These are phyloP conservation scores for Clathrospora elynae DNA, from an alignment of 2,329 filamentous ascomycete genomes.

Conservation along the genomic window DNA sequence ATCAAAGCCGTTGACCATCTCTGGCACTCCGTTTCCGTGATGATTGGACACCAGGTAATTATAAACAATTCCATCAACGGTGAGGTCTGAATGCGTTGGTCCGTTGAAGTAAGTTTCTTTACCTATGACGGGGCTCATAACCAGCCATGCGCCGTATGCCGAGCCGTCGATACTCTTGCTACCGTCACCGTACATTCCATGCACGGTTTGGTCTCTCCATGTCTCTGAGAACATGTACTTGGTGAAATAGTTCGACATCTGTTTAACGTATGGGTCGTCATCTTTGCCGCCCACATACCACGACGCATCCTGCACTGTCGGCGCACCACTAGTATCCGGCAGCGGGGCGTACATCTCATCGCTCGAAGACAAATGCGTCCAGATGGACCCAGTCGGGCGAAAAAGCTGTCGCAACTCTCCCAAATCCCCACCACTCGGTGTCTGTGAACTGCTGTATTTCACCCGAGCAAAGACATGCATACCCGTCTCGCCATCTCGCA, in stretches of 20 bases:
- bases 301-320: conserved; percentile 66
- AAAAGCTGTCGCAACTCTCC: conserved; percentile 68
- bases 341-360: conserved; percentile 60
- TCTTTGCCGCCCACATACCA: conserved; percentile 64
- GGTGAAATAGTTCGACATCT: conserved; percentile 66
- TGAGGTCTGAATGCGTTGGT: conserved; percentile 65
- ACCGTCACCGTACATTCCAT: conserved; percentile 61
- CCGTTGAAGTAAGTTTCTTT: conserved; percentile 68
- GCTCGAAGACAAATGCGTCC: conserved; percentile 66
- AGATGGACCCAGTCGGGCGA: conserved; percentile 63
- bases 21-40: conserved; percentile 66
- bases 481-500: conserved; percentile 66
- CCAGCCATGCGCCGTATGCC: conserved; percentile 65
- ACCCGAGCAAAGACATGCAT: conserved; percentile 66
- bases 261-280: conserved; percentile 60
- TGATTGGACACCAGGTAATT: conserved; percentile 64
- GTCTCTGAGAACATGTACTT: conserved; percentile 67
- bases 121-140: conserved; percentile 68
- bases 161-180: conserved; percentile 56
- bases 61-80: conserved; percentile 68
- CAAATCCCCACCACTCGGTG: conserved; percentile 61
- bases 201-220: conserved; percentile 63
- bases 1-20: conserved; percentile 68
- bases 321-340: conserved; percentile 52
- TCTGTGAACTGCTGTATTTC: conserved; percentile 63